These are phyloP conservation scores for Ammopiptanthus mongolicus DNA, from an alignment of 306 rosid species.

Conservation along the genomic window DNA sequence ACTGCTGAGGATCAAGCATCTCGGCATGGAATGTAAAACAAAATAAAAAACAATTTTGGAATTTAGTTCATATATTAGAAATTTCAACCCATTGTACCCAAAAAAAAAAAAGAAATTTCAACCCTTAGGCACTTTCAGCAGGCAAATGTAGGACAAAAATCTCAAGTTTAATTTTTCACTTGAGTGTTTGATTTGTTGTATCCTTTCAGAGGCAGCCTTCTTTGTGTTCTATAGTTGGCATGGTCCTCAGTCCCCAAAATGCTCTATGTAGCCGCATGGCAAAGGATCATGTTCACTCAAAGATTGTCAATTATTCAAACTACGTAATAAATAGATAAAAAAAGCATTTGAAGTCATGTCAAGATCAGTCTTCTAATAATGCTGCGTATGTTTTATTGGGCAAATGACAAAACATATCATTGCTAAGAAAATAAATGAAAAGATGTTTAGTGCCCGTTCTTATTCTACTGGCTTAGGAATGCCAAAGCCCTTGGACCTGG, in stretches of 20 bases:
- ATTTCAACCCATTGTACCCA: no score
- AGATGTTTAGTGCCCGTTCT: background rate
- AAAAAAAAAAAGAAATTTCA: conserved; percentile 11
- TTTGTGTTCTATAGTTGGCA: background rate
- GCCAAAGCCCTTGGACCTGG: no score
- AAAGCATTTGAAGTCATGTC: background rate
- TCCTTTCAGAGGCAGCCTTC: background rate
- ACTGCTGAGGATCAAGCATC: conserved; percentile 46
- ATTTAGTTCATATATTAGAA: conserved; percentile 1
- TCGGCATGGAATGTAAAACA: conserved; percentile 41
- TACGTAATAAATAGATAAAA: no score
- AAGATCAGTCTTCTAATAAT: background rate
- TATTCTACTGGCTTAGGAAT: no score
- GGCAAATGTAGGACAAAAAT: background rate
- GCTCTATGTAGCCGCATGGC: background rate
- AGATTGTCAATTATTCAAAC: background rate
- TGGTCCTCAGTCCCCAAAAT: background rate
- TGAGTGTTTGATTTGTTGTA: background rate
- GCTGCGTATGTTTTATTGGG: background rate
- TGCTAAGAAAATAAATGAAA: background rate
- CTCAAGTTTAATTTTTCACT: background rate
- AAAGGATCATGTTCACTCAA: background rate
- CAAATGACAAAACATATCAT: background rate
- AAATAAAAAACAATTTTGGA: conserved; percentile 34
- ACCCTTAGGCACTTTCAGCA: background rate